Evolutionary conservation across 768 basidiomycete genomes (phyloP), one percentile per base, ranked within the genome.

Genomic region (Kwoniella sp.): DNA sequence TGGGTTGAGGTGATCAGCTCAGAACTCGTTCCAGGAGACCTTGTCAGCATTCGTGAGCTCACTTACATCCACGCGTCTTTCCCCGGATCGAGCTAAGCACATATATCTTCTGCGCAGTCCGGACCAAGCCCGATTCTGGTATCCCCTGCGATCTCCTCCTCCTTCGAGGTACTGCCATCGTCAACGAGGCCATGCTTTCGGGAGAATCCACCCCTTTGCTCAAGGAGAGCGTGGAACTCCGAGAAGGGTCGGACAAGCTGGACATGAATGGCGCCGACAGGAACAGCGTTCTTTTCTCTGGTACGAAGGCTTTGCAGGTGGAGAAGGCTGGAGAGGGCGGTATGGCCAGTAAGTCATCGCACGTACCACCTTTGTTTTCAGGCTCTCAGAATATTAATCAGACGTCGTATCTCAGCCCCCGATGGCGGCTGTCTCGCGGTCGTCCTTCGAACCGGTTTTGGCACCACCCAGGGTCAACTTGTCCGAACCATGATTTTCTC

Each of bases 401-500:
- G 2, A 17, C 4, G 23, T 2, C 11, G 4, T 41, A 26, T 20
- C 17, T 20, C 41, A 73, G 81, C 93, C 0, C 94, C 94, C 2
- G 92, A 99, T 75, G 88, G 87, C 22, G 95, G 95, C 47, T 95
- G 93, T 80, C 87, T 96, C 8, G 94, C 93, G 9, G 84, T 93
- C 50, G 93, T 98, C 13, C 85, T 97, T 47, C 88, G 93, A 61
- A 98, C 96, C 13, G 95, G 96, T 1, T 99, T 98, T 76, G 96
- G 96, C 9, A 99, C 96, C 11, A 88, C 93, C 0, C 96, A 99
- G 79, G 96, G 96, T 41, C 92, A 95, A 81, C 87, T 99, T 34
- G 94, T 99, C 31, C 85, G 95, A 51, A 98, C 96, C 0, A 99
- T 98, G 96, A 93, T 99, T 63, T 99, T 98, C 83, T 93, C 92